A percentile compares a stretch with the other conserved stretches of the same genome.
Evolutionary conservation across 371 early-diverging fungal genomes (phyloP).

Genomic region (Zychaea mexicana): DNA sequence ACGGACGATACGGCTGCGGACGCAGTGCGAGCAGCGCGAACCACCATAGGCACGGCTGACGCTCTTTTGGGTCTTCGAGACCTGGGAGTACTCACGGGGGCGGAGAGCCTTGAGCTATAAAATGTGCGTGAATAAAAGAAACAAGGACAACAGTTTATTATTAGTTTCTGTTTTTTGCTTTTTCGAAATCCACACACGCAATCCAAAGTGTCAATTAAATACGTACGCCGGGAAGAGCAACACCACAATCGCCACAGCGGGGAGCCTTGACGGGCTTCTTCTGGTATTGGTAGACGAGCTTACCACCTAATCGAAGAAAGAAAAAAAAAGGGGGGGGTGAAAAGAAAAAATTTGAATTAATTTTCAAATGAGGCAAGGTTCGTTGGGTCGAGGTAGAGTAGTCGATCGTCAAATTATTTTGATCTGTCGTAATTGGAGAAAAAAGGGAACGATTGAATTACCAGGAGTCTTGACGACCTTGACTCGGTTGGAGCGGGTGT

Average conservation of each 20-base stretch:
- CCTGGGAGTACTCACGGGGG: slow-evolving; percentile 83
- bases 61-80: slow-evolving; percentile 91
- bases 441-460: slow-evolving; percentile 28
- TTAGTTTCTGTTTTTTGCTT: background rate
- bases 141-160: background rate
- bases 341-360: background rate
- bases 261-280: slow-evolving; percentile 92
- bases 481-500: slow-evolving; percentile 98
- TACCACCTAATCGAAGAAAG: slow-evolving; percentile 70
- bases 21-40: slow-evolving; percentile 91
- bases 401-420: background rate
- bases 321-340: background rate
- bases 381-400: background rate
- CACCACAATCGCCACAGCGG: slow-evolving; percentile 98
- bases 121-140: background rate
- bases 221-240: slow-evolving; percentile 85
- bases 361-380: background rate
- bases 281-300: slow-evolving; percentile 88
- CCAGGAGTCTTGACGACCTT: slow-evolving; percentile 97
- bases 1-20: slow-evolving; percentile 94
- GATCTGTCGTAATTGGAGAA: background rate
- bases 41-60: slow-evolving; percentile 97
- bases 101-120: slow-evolving; percentile 86
- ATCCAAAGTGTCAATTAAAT: background rate
- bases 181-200: too few relatives aligned